Base-by-base conservation (phyloP, 805 yeast genomes). In the Citeromyces nyonsensis region DNA sequence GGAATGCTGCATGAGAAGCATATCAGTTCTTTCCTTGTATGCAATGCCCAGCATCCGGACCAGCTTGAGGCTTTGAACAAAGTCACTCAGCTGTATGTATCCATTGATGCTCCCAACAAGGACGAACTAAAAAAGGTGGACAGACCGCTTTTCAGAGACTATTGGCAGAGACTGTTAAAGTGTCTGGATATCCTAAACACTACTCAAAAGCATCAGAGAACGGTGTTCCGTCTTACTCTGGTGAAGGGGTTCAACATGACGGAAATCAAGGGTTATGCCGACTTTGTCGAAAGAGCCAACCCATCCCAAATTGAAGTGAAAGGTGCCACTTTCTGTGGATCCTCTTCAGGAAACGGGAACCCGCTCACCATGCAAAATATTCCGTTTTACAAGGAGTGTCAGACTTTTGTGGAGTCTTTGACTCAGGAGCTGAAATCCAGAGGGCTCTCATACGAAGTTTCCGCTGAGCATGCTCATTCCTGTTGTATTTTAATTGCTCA, bases 11-110 rank as follows among this genome's bases (percentile, higher is more conserved):
- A 85, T 46, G 80, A 69, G 24, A 66, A 73, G 47, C 77, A 69
- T 27, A 86, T 85, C 30, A 81, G 94, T 3, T 75, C 91, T 33
- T 85, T 85, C 52, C 63, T 85, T 44, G 96, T 85, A 9, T 86
- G 96, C 57, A 85, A 85, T 49, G 96, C 96, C 6, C 96, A 85
- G 58, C 96, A 85, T 53, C 96, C 96, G 3, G 85, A 78, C 33
- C 80, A 84, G 39, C 60, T 85, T 42, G 71, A 66, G 14, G 62
- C 64, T 3, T 59, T 85, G 45, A 56, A 67, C 22, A 79, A 76
- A 44, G 95, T 85, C 6, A 85, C 96, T 1, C 96, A 85, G 56
- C 61, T 85, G 29, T 85, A 85, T 48, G 95, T 85, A 12, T 81
- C 94, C 30, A 85, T 85, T 43, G 96, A 85, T 59, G 95, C 96